Conservation (phyloP, 2,329 filamentous ascomycete species). For the Clarireedia homoeocarpa region DNA sequence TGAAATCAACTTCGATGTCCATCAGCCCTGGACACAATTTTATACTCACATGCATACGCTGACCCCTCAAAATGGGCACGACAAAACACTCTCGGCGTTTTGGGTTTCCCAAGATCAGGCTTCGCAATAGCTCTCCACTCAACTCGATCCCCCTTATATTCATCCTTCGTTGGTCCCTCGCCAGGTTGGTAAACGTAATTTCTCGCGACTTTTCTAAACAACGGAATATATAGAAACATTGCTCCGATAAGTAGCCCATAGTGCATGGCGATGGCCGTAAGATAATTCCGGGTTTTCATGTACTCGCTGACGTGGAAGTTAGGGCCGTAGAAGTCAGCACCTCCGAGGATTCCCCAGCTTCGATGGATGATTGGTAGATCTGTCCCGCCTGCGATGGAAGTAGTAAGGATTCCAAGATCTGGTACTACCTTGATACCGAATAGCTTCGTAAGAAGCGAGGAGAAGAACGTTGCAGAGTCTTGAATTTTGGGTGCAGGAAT, state of each 20-base stretch:
- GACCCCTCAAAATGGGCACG: conserved; percentile 50
- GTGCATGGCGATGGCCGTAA: conserved; percentile 44
- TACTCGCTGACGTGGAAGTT: conserved; percentile 53
- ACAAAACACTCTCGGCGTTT: conserved; percentile 37
- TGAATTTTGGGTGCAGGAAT: conserved; percentile 32
- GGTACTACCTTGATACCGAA: conserved; percentile 43
- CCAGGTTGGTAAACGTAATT: conserved; percentile 45
- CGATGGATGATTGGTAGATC: conserved; percentile 51
- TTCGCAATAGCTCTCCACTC: conserved; percentile 57
- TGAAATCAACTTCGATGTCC: conserved; percentile 9
- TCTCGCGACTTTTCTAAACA: conserved; percentile 36
- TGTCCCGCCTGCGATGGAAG: conserved; percentile 40
- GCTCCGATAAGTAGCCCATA: conserved; percentile 37
- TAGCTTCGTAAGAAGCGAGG: conserved; percentile 38
- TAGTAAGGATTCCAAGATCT: conserved; percentile 47
- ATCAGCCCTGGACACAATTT: background rate
- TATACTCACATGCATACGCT: conserved; percentile 53
- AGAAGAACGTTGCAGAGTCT: conserved; percentile 8
- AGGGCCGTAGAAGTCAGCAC: conserved; percentile 47
- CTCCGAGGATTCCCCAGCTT: conserved; percentile 51
- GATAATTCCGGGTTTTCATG: conserved; percentile 41
- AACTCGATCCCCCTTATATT: conserved; percentile 48
- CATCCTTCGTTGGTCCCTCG: conserved; percentile 44
- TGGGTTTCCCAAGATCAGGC: conserved; percentile 43
- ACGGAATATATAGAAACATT: conserved; percentile 31